phyloP scores from a whole-genome alignment of 1,284 basidiomycete species.

The Sporisorium reilianum region DNA sequence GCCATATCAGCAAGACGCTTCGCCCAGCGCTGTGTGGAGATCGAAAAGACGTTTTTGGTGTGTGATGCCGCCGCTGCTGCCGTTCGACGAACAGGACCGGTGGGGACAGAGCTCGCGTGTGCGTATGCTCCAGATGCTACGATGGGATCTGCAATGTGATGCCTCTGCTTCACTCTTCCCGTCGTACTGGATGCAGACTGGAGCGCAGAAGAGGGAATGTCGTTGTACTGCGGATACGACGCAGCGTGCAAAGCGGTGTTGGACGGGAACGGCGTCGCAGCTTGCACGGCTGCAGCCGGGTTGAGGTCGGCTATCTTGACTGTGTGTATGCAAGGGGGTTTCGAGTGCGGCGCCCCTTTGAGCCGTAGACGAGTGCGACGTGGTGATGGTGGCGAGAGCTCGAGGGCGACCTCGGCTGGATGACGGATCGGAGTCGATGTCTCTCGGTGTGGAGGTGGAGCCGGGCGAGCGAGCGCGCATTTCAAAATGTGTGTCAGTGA shows the following conservation, averaged over 20 bases:
- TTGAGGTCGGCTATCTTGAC: constrained; percentile 39
- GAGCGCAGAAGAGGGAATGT: constrained; percentile 19
- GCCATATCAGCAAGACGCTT: constrained; percentile 42
- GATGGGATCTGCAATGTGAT: constrained; percentile 42
- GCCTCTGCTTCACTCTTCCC: constrained; percentile 21
- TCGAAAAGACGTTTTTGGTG: constrained; percentile 51
- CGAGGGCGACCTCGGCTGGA: no score
- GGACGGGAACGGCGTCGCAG: constrained; percentile 23
- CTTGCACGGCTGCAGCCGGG: constrained; percentile 41
- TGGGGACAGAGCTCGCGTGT: constrained; percentile 19
- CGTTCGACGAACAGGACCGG: constrained; percentile 36
- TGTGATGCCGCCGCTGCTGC: constrained; percentile 25
- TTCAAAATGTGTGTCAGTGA: not conserved
- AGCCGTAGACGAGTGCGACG: constrained; percentile 15
- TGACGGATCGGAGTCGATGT: not conserved
- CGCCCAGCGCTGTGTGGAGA: constrained; percentile 50
- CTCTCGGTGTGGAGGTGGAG: not conserved
- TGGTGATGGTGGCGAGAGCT: not conserved
- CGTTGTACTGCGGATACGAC: constrained; percentile 30
- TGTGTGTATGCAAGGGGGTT: constrained; percentile 8
- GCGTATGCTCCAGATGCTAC: constrained; percentile 38
- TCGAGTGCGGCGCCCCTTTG: constrained; percentile 27
- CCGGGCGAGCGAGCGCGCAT: not conserved
- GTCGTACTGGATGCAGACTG: not conserved
- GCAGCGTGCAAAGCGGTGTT: constrained; percentile 9